Conservation (phyloP, 2,329 filamentous ascomycete species). For the Graphilbum sp. region DNA sequence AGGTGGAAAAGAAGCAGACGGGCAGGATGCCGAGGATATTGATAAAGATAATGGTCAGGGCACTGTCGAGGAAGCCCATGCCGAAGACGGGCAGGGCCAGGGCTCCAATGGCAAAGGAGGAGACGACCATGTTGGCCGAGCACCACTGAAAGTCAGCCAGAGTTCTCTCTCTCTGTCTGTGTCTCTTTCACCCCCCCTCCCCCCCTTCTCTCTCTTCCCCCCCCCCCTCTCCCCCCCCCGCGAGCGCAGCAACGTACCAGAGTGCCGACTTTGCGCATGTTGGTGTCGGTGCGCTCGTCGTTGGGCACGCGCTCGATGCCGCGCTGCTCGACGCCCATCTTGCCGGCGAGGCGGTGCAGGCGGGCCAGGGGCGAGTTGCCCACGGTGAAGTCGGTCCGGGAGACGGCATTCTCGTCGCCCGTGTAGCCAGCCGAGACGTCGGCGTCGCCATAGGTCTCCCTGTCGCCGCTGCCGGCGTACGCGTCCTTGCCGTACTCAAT, state of each 20-base stretch:
- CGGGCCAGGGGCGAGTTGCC: conserved; percentile 13
- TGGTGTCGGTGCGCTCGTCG: conserved; percentile 49
- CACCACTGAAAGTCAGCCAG: conserved; percentile 53
- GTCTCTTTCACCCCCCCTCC: no score
- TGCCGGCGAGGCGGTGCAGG: conserved; percentile 44
- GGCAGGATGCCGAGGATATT: conserved; percentile 48
- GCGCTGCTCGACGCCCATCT: conserved; percentile 53
- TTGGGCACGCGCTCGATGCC: conserved; percentile 62
- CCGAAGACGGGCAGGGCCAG: conserved; percentile 50
- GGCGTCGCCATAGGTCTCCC: conserved; percentile 7
- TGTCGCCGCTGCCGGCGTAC: conserved; percentile 6
- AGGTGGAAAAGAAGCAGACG: conserved; percentile 38
- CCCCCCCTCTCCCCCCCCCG: no score
- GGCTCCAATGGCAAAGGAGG: conserved; percentile 59
- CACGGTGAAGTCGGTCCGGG: conserved; percentile 8
- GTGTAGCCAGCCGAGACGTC: conserved; percentile 10
- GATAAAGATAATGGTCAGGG: conserved; percentile 57
- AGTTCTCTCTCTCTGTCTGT: conserved; percentile 50
- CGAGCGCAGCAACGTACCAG: no score
- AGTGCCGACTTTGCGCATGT: conserved; percentile 50
- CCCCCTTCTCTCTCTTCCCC: no score
- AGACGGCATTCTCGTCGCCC: conserved; percentile 11
- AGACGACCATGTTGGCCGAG: conserved; percentile 63
- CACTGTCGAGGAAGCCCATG: conserved; percentile 57
- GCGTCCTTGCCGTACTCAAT: conserved; percentile 3